Evolutionary conservation across 352 stramenopile genomes (phyloP).

Genomic region (Phytophthora fragariaefolia): DNA sequence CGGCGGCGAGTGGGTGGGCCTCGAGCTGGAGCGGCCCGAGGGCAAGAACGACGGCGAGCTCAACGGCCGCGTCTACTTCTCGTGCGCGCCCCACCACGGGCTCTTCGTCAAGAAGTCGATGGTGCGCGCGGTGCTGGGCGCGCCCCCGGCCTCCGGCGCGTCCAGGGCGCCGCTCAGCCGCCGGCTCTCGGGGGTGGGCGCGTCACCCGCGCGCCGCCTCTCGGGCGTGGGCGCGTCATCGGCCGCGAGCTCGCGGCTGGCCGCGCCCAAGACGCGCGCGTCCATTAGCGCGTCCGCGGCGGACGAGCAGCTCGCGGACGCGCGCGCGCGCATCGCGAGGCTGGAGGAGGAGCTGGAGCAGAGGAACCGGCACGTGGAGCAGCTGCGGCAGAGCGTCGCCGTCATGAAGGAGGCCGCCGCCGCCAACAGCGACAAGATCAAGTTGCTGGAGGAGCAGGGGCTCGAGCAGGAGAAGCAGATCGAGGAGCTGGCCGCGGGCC

Average conservation of each 20-base stretch:
- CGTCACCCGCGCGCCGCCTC: slow-evolving; percentile 1
- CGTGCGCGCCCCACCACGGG: slow-evolving; percentile 68
- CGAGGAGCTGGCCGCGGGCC: slow-evolving; percentile 16
- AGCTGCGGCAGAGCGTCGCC: slow-evolving; percentile 66
- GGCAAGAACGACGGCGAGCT: slow-evolving; percentile 90
- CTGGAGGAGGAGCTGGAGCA: slow-evolving; percentile 78
- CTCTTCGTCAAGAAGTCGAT: slow-evolving; percentile 73
- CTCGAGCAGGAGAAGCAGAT: slow-evolving; percentile 23
- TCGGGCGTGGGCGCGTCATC: slow-evolving; percentile 10
- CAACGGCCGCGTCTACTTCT: slow-evolving; percentile 85
- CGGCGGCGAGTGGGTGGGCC: slow-evolving; percentile 80
- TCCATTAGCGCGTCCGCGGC: slow-evolving; percentile 1
- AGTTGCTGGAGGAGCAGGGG: slow-evolving; percentile 35
- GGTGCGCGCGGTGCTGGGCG: slow-evolving; percentile 39
- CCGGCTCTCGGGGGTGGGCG: slow-evolving; percentile 39
- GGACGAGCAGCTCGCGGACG: slow-evolving; percentile 62
- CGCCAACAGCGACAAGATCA: slow-evolving; percentile 37
- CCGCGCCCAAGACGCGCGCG: no score
- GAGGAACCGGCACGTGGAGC: slow-evolving; percentile 69
- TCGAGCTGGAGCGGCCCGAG: slow-evolving; percentile 80
- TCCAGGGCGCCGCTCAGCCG: slow-evolving; percentile 47
- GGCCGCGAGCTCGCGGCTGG: slow-evolving; percentile 34
- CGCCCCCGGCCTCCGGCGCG: slow-evolving; percentile 21
- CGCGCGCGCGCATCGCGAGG: slow-evolving; percentile 54
- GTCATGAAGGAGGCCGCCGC: slow-evolving; percentile 57